Base-by-base conservation (phyloP, 139 green algal species). In the Prasinococcaceae sp. region DNA sequence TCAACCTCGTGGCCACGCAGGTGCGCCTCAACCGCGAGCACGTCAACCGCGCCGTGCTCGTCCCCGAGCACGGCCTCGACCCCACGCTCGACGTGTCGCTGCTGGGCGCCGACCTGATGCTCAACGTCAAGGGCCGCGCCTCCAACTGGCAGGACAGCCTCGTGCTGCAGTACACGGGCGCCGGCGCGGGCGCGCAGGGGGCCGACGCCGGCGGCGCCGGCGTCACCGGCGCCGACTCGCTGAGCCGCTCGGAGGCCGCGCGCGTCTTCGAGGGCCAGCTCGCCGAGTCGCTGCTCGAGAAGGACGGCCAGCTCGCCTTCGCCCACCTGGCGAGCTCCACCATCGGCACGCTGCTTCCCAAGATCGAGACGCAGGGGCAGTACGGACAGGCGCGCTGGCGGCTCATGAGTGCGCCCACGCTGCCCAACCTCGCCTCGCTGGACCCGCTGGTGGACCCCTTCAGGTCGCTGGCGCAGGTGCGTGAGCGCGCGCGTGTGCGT, bases 1-100 rank as follows among this genome's bases (percentile, higher is more conserved):
- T 96, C 48, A 96, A 96, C 68, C 65, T 96, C 33, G 73, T 96
- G 53, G 88, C 88, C 4, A 92, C 87, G 6, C 84, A 93, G 75
- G 76, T 94, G 27, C 35, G 14, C 6, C 55, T 96, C 45, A 78
- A 92, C 44, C 64, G 84, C 1, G 79, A 87, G 22, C 79, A 94
- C 62, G 61, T 68, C 57, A 96, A 96, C 79, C 58, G 63, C 4
- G 61, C 92, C 27, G 57, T 80, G 16, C 94, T 96, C 62, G 47
- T 48, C 12, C 59, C 73, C 10, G 77, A 79, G 19, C 50, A 75
- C 10, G 77, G 77, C 19, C 42, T 88, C 30, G 83, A 94, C 65
- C 84, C 84, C 24, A 40, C 55, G 0, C 49, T 92, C 20, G 79
- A 92, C 58, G 30, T 89, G 30, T 57, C 58, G 20, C 66, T 95